Evolutionary conservation across 1,139 yeast species (phyloP).

Genomic region (Pneumocystis wakefieldiae): DNA sequence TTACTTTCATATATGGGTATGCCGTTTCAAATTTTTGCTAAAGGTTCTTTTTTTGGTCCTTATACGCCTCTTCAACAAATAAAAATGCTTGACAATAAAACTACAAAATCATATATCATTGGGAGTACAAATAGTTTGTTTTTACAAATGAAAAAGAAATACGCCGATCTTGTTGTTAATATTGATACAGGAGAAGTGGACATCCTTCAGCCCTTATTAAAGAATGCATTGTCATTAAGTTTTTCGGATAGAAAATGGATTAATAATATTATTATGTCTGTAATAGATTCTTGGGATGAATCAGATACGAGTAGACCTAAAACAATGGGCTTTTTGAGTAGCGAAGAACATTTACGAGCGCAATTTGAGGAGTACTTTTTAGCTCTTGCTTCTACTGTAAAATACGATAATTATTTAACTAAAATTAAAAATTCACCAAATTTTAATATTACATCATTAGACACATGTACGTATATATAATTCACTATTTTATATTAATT

Average conservation of each 20-base stretch:
- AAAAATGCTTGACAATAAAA: slow-evolving; percentile 47
- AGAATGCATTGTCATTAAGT: slow-evolving; percentile 37
- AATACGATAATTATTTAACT: slow-evolving; percentile 47
- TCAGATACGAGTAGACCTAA: slow-evolving; percentile 32
- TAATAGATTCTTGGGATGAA: slow-evolving; percentile 28
- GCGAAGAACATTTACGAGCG: slow-evolving; percentile 76
- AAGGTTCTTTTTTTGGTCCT: slow-evolving; percentile 79
- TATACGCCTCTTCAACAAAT: slow-evolving; percentile 85
- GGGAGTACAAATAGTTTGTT: slow-evolving; percentile 82
- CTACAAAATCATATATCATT: slow-evolving; percentile 51
- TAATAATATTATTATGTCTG: slow-evolving; percentile 30
- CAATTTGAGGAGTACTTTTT: slow-evolving; percentile 81
- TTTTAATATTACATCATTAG: slow-evolving; percentile 19
- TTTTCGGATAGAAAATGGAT: slow-evolving; percentile 64
- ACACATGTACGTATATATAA: slow-evolving; percentile 20
- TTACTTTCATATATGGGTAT: slow-evolving; percentile 70
- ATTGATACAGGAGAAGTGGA: slow-evolving; percentile 39
- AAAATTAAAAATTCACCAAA: slow-evolving; percentile 27
- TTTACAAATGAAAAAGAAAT: slow-evolving; percentile 46
- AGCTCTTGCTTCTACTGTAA: slow-evolving; percentile 56
- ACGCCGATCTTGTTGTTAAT: slow-evolving; percentile 41
- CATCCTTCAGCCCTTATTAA: slow-evolving; percentile 30
- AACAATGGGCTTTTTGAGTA: slow-evolving; percentile 40
- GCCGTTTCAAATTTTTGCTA: slow-evolving; percentile 72
- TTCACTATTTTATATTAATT: background rate